Conservation (phyloP, 2,329 filamentous ascomycete genomes). For the Tolypocladium inflatum region DNA sequence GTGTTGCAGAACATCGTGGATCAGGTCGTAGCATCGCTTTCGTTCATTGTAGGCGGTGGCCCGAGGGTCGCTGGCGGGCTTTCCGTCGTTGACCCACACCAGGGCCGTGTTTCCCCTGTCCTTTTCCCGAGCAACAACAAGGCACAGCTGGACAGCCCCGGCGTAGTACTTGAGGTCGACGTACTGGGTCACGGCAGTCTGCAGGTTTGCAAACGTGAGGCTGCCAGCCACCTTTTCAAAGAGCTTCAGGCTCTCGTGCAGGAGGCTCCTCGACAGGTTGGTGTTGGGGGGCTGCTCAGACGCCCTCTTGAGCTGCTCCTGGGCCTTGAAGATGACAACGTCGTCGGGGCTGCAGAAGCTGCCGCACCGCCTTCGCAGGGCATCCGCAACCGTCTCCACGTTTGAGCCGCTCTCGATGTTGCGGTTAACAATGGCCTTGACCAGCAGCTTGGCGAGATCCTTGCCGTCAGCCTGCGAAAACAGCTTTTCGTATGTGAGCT, state of each 20-base stretch:
- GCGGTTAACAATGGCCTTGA: constrained; percentile 95
- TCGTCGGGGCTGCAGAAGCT: constrained; percentile 97
- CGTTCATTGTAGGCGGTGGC: constrained; percentile 59
- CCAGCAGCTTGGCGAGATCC: constrained; percentile 84
- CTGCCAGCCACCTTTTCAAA: constrained; percentile 84
- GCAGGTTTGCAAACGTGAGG: constrained; percentile 71
- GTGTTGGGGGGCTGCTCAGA: constrained; percentile 67
- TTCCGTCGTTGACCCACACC: constrained; percentile 79
- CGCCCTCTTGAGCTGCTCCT: constrained; percentile 86
- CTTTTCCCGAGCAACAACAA: constrained; percentile 72
- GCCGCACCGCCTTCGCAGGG: constrained; percentile 82
- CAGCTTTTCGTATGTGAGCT: constrained; percentile 78
- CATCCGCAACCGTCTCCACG: constrained; percentile 93
- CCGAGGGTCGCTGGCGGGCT: constrained; percentile 61
- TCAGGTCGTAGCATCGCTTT: constrained; percentile 74
- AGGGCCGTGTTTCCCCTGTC: constrained; percentile 82
- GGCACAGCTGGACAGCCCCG: constrained; percentile 78
- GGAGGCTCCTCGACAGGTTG: constrained; percentile 65
- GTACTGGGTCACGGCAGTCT: constrained; percentile 71
- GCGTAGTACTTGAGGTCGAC: constrained; percentile 80
- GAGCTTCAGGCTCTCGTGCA: constrained; percentile 81
- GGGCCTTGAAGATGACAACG: constrained; percentile 96
- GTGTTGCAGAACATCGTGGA: constrained; percentile 69
- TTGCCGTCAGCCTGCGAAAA: constrained; percentile 74
- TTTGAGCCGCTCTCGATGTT: constrained; percentile 97